Evolutionary conservation across 2,329 filamentous ascomycete genomes (phyloP).

Genomic region (Pseudogymnoascus sp.): DNA sequence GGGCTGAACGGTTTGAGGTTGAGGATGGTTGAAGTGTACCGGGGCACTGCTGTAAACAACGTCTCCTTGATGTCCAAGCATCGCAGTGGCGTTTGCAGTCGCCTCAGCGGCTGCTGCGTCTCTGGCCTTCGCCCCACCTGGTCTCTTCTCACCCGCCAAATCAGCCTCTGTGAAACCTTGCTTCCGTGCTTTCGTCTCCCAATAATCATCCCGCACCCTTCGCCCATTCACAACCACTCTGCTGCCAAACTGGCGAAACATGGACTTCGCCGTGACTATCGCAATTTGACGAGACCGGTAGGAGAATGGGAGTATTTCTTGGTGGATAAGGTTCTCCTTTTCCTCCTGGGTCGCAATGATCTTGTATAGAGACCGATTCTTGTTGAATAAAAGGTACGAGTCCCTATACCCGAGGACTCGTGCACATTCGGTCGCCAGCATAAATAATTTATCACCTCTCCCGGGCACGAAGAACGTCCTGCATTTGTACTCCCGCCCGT

Average conservation of each 20-base stretch:
- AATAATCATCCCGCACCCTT: slow-evolving; percentile 93
- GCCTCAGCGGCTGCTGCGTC: slow-evolving; percentile 66
- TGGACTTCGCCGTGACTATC: slow-evolving; percentile 92
- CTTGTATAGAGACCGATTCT: slow-evolving; percentile 92
- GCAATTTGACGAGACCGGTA: slow-evolving; percentile 98
- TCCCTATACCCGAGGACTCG: slow-evolving; percentile 89
- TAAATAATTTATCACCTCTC: slow-evolving; percentile 88
- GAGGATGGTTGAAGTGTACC: slow-evolving; percentile 50
- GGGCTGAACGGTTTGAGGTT: slow-evolving; percentile 61
- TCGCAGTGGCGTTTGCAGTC: slow-evolving; percentile 44
- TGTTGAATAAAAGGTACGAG: slow-evolving; percentile 98
- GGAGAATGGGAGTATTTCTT: slow-evolving; percentile 93
- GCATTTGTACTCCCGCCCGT: slow-evolving; percentile 81
- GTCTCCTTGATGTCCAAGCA: slow-evolving; percentile 62
- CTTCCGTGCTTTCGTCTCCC: slow-evolving; percentile 94
- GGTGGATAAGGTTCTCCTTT: slow-evolving; percentile 90
- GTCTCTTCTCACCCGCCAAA: slow-evolving; percentile 88
- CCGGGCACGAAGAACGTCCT: slow-evolving; percentile 89
- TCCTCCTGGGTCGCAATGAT: slow-evolving; percentile 94
- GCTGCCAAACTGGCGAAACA: slow-evolving; percentile 98
- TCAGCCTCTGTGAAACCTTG: slow-evolving; percentile 98
- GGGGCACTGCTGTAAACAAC: slow-evolving; percentile 78
- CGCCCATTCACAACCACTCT: slow-evolving; percentile 83
- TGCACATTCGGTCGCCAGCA: slow-evolving; percentile 96
- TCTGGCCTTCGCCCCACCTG: slow-evolving; percentile 79